phyloP scores from a whole-genome alignment of 768 basidiomycete genomes.

The Leucosporidium yakuticum region DNA sequence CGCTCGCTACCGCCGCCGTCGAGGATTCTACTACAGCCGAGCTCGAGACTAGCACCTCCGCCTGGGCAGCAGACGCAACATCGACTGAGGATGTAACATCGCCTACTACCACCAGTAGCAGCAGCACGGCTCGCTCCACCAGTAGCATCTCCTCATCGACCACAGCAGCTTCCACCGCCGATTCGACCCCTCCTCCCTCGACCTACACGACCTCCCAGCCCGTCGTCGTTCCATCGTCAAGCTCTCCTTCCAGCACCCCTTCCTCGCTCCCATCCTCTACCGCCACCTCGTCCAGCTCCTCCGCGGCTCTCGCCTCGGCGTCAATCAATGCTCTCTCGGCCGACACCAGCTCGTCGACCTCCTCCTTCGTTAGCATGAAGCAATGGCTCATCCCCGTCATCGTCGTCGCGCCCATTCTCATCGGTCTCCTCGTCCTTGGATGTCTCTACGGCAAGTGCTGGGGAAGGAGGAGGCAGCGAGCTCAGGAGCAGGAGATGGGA shows the following conservation, averaged over 20 bases:
- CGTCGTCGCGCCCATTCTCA: conserved; percentile 21
- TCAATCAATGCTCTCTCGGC: background rate
- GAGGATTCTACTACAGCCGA: background rate
- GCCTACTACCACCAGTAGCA: background rate
- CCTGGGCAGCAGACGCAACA: background rate
- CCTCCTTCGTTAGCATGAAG: conserved; percentile 10
- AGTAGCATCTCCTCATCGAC: too few relatives aligned
- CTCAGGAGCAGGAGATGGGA: background rate
- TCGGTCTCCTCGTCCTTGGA: conserved; percentile 16
- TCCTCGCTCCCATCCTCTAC: background rate
- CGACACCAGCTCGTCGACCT: background rate
- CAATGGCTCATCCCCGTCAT: conserved; percentile 31
- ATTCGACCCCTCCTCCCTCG: too few relatives aligned
- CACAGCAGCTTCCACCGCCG: too few relatives aligned
- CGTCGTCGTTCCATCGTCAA: background rate
- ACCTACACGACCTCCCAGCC: background rate
- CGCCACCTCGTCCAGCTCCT: background rate
- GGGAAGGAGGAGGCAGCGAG: conserved; percentile 8
- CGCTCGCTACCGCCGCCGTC: conserved; percentile 4
- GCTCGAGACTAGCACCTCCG: background rate
- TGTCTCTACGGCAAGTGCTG: conserved; percentile 27
- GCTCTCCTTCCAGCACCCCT: background rate
- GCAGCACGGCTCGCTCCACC: background rate
- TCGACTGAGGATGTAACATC: background rate
- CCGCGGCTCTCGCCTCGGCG: background rate